Evolutionary conservation across 192 early-diverging fungal genomes (phyloP).

Genomic region (Phycomyces nitens): DNA sequence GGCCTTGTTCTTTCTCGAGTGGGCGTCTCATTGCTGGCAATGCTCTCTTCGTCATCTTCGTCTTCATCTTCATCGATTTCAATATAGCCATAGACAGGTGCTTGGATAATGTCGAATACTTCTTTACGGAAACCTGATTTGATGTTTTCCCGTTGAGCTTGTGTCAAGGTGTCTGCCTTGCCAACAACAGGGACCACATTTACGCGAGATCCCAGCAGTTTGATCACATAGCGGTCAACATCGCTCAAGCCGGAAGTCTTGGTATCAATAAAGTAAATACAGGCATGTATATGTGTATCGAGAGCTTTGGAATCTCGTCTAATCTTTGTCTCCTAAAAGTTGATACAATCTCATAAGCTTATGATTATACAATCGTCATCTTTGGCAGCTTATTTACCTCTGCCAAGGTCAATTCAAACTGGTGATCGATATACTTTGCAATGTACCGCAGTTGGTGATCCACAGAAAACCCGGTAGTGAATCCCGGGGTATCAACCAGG

Average conservation of each 20-base stretch:
- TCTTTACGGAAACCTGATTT: conserved; percentile 72
- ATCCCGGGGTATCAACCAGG: conserved; percentile 84
- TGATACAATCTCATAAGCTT: no score
- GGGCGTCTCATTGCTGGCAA: neutral
- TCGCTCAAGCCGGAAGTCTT: conserved; percentile 53
- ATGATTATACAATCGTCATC: no score
- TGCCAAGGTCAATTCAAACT: conserved; percentile 59
- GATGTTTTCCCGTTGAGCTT: conserved; percentile 60
- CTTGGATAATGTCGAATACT: conserved; percentile 71
- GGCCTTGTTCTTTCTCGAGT: neutral
- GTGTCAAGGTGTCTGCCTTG: conserved; percentile 76
- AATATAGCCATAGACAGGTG: conserved; percentile 63
- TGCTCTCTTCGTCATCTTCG: conserved; percentile 41
- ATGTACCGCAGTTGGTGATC: conserved; percentile 50
- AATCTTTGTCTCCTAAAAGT: conserved; percentile 64
- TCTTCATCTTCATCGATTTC: conserved; percentile 28
- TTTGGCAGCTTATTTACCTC: no score
- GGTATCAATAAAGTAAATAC: conserved; percentile 87
- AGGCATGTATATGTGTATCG: conserved; percentile 83
- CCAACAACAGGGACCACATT: conserved; percentile 87
- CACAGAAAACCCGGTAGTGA: conserved; percentile 62
- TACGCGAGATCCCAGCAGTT: conserved; percentile 68
- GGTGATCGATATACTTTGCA: conserved; percentile 69
- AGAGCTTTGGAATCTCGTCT: conserved; percentile 68
- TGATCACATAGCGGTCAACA: conserved; percentile 47